Evolutionary conservation across 371 early-diverging fungal genomes (phyloP).

Genomic region (Mucor racemosus): DNA sequence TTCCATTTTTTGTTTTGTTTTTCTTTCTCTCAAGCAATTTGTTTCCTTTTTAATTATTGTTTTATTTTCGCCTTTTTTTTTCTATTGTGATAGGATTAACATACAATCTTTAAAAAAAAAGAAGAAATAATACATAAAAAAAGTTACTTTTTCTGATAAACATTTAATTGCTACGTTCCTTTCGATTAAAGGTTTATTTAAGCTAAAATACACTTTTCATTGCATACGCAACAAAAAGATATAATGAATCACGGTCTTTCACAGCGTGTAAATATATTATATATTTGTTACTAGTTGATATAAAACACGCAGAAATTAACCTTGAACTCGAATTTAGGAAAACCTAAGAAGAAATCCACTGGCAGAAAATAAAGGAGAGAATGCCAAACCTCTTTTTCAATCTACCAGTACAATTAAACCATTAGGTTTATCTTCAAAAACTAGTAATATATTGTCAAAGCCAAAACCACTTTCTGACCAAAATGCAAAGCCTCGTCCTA

Average conservation of each 20-base stretch:
- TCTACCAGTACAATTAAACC: not conserved
- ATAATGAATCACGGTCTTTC: slow-evolving; percentile 14
- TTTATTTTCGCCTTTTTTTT: not conserved
- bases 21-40: not conserved
- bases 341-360: slow-evolving; percentile 6
- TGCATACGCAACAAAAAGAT: slow-evolving; percentile 1
- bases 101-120: slow-evolving; percentile 10
- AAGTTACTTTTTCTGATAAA: not conserved
- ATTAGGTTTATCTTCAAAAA: not conserved
- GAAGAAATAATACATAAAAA: not conserved
- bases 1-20: no score
- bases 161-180: not conserved
- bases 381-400: not conserved
- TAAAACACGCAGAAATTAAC: no score
- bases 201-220: not conserved
- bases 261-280: slow-evolving; percentile 9
- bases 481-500: slow-evolving; percentile 2
- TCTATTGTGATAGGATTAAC: slow-evolving; percentile 18
- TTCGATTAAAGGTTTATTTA: not conserved
- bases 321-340: slow-evolving; percentile 6
- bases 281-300: not conserved
- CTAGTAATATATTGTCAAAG: not conserved
- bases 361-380: slow-evolving; percentile 2
- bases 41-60: not conserved
- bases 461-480: not conserved